phyloP scores from a whole-genome alignment of 2,329 filamentous ascomycete genomes.

The Colletotrichum sp. region DNA sequence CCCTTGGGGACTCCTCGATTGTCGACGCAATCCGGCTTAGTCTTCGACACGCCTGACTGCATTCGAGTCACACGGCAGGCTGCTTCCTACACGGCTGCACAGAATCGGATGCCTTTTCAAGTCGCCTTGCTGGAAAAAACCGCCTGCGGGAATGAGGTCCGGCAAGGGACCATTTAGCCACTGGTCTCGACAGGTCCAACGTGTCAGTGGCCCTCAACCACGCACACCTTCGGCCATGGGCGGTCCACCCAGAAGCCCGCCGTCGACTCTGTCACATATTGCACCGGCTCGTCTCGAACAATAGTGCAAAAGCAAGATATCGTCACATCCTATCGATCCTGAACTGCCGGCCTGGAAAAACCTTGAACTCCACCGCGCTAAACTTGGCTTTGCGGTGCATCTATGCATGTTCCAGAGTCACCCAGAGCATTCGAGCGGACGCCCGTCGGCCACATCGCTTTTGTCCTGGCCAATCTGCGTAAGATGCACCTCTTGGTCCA shows the following conservation, averaged over 20 bases:
- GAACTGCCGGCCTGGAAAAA: conserved; percentile 18
- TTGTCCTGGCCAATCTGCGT: not conserved
- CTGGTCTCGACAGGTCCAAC: not conserved
- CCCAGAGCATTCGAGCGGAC: not conserved
- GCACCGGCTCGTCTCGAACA: conserved; percentile 12
- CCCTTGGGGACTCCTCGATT: not conserved
- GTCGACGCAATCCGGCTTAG: not conserved
- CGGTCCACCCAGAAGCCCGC: not conserved
- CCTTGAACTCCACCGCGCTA: conserved; percentile 15
- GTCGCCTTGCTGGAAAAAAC: not conserved
- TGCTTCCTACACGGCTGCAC: not conserved
- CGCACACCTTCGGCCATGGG: not conserved
- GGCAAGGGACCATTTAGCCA: not conserved
- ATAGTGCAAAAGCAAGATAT: conserved; percentile 22
- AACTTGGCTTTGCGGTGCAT: conserved; percentile 3
- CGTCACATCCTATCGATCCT: conserved; percentile 23
- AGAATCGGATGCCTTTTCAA: not conserved
- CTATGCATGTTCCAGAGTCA: conserved; percentile 14
- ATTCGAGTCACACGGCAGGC: not conserved
- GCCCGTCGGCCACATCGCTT: not conserved
- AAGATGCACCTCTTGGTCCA: not conserved
- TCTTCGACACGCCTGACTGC: not conserved
- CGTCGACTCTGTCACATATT: conserved; percentile 18
- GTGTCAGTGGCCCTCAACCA: not conserved
- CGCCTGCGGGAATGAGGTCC: not conserved